These are phyloP conservation scores for Coemansia sp. DNA, from an alignment of 192 early-diverging fungal species.

Conservation along the genomic window DNA sequence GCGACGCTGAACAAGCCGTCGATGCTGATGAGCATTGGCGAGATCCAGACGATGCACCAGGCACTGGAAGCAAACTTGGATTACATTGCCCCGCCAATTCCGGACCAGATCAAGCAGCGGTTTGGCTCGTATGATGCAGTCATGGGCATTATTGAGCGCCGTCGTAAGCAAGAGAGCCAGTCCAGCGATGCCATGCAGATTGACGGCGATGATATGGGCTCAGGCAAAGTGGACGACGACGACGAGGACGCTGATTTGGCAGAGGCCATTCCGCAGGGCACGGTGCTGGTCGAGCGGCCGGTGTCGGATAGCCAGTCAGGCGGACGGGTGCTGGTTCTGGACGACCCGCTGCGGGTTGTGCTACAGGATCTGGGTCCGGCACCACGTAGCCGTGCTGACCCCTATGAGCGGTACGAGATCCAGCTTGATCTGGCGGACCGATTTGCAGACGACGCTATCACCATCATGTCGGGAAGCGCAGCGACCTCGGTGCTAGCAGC, in stretches of 20 bases:
- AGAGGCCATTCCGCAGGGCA: conserved; percentile 53
- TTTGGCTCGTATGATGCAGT: conserved; percentile 54
- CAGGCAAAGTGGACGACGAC: conserved; percentile 23
- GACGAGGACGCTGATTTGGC: conserved; percentile 47
- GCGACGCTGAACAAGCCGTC: conserved; percentile 75
- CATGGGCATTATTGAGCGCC: conserved; percentile 49
- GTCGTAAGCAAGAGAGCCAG: conserved; percentile 42
- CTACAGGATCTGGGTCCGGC: conserved; percentile 66
- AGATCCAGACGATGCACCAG: conserved; percentile 88
- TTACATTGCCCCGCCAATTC: conserved; percentile 61
- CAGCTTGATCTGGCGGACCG: conserved; percentile 56
- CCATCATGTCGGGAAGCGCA: conserved; percentile 55
- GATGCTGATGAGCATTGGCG: conserved; percentile 86
- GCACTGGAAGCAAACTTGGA: conserved; percentile 78
- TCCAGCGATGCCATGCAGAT: conserved; percentile 15
- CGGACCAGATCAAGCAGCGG: conserved; percentile 53
- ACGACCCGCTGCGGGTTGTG: conserved; percentile 66
- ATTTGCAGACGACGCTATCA: conserved; percentile 59
- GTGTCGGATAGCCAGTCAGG: conserved; percentile 10
- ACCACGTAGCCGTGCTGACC: conserved; percentile 49
- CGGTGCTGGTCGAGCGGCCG: conserved; percentile 50
- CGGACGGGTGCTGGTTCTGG: conserved; percentile 50
- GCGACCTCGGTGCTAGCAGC: conserved; percentile 50
- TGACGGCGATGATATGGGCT: background rate
- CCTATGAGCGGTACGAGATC: conserved; percentile 50